These are phyloP conservation scores for Bacterosira constricta DNA, from an alignment of 108 stramenopile genomes.

Conservation along the genomic window DNA sequence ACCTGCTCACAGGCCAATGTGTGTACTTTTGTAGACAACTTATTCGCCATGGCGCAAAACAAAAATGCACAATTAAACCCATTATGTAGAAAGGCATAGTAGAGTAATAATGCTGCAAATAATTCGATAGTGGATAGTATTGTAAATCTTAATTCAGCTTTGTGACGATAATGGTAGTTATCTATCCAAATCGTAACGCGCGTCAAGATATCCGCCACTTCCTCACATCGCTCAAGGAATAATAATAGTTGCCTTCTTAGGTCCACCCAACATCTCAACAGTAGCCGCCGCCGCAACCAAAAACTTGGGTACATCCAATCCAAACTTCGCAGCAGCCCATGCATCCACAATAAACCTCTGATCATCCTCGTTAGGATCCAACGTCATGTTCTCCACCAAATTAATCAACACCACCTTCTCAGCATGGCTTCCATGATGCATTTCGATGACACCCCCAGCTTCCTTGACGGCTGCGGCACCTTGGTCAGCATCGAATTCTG, in stretches of 20 bases:
- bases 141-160: too few relatives aligned
- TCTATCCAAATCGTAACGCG: too few relatives aligned
- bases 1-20: too few relatives aligned
- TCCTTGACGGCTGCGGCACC: slow-evolving; percentile 22
- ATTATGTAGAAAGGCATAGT: too few relatives aligned
- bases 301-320: slow-evolving; percentile 26
- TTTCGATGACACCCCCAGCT: slow-evolving; percentile 29
- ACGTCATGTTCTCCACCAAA: slow-evolving; percentile 18
- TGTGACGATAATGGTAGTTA: too few relatives aligned
- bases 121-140: too few relatives aligned
- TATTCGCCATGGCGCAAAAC: too few relatives aligned
- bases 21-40: too few relatives aligned
- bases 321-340: slow-evolving; percentile 20
- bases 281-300: slow-evolving; percentile 28
- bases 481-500: slow-evolving; percentile 34
- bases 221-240: slow-evolving; percentile 2
- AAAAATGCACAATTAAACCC: too few relatives aligned
- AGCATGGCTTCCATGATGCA: slow-evolving; percentile 21
- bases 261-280: slow-evolving; percentile 36
- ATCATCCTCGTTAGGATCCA: slow-evolving; percentile 28
- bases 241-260: slow-evolving; percentile 28
- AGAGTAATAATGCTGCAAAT: too few relatives aligned
- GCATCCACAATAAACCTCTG: slow-evolving; percentile 30
- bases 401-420: slow-evolving; percentile 38
- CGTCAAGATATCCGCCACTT: too few relatives aligned